Base-by-base conservation (phyloP, 108 stramenopile species). In the Cyclotella distinguenda region DNA sequence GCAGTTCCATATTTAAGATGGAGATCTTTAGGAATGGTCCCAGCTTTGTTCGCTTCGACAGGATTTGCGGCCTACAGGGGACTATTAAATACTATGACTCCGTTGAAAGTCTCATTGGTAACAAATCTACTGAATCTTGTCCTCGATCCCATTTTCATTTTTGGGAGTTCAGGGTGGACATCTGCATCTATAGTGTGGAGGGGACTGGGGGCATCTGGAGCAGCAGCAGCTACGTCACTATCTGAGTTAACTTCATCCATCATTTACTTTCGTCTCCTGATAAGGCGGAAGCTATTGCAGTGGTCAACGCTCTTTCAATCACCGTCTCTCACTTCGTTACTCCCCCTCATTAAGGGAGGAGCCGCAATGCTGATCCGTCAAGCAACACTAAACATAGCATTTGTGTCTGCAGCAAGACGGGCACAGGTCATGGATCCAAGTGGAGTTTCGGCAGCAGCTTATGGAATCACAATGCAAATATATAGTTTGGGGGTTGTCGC, bases 31-130 rank as follows among this genome's bases (percentile, higher is more conserved):
- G 71, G 82, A 27, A 86, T 90, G 79, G 51, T 90, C 4, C 92
- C 92, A 12, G 86, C 87, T 1, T 57, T 94, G 6, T 60, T 87
- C 31, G 74, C 89, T 0, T 71, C 87, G 7, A 87, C 83, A 18
- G 88, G 88, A 23, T 90, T 86, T 57, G 87, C 92, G 1, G 87
- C 86, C 0, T 94, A 86, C 67, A 82, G 89, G 6, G 92, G 80
- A 44, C 38, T 90, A 33, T 61, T 94, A 26, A 83, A 94, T 60
- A 88, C 88, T 0, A 78, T 86, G n/a, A 94, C 92, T 6, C 92
- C 92, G 4, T 61, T 94, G 44, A 90, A 87, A 62, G 86, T 93
- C 3, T 79, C 81, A 19, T 42, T 88, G 58, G 52, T 69, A 26
- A 86, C 89, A 12, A 90, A 90, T 72, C 49, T 82, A 0, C 23